phyloP scores from a whole-genome alignment of 306 rosid species.

The Cucumis sativus region DNA sequence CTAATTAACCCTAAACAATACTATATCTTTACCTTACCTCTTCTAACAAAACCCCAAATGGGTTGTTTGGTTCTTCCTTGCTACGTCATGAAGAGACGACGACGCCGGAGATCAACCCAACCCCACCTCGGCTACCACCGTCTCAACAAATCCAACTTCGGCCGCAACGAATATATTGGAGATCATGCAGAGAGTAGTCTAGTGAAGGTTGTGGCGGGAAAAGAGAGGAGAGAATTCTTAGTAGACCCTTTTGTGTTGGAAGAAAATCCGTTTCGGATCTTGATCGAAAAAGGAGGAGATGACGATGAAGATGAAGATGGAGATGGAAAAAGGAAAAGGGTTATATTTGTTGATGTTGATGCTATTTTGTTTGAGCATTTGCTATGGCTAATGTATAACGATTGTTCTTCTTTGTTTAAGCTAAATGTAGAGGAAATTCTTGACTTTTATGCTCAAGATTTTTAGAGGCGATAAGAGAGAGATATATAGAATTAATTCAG shows the following conservation, averaged over 20 bases:
- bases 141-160: background rate
- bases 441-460: constrained; percentile 72
- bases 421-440: constrained; percentile 72
- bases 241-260: constrained; percentile 73
- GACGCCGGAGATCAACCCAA: constrained; percentile 22
- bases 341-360: constrained; percentile 68
- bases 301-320: background rate
- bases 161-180: constrained; percentile 15
- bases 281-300: constrained; percentile 34
- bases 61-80: constrained; percentile 72
- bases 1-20: background rate
- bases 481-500: background rate
- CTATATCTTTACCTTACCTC: background rate
- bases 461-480: background rate
- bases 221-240: constrained; percentile 61
- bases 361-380: constrained; percentile 85
- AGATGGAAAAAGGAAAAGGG: constrained; percentile 8
- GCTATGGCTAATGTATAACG: constrained; percentile 80
- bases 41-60: constrained; percentile 16
- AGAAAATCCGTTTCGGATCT: constrained; percentile 51
- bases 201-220: constrained; percentile 77
- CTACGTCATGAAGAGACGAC: constrained; percentile 33
- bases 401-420: constrained; percentile 53
- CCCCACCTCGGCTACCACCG: constrained; percentile 36
- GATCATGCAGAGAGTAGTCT: constrained; percentile 10